Base-by-base conservation (phyloP, 2,329 filamentous ascomycete genomes). In the Penicillium glabrum region DNA sequence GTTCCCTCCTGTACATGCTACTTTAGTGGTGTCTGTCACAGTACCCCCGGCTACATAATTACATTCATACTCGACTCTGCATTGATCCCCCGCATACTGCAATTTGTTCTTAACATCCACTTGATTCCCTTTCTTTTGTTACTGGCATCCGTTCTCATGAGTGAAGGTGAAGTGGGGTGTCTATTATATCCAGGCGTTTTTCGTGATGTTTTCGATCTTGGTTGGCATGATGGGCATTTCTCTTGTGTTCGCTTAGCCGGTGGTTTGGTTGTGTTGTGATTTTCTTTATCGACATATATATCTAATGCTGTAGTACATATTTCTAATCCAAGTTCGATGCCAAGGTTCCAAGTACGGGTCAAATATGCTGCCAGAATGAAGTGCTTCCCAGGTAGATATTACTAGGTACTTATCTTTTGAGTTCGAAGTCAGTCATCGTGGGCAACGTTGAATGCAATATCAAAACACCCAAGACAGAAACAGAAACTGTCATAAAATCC, bases 271-370 rank as follows among this genome's bases (percentile, higher is more conserved):
- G 33, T 43, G 31, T 37, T 46, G 33, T 48, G 43, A 41, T 59
- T 56, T 53, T 35, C 9, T 39, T 19, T 10, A 19, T 39, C 19
- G 48, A 29, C 29, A 55, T 56, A 63, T 49, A 63, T 56, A 63
- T 54, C 23, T 63, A 59, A 62, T 59, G 46, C 16, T 59, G 48
- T 57, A 63, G 61, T 63, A 63, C 54, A 63, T 63, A 63, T 48
- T 55, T 31, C 21, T 59, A 63, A 59, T 63, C 5, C 39, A 41
- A 23, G 39, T 41, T 54, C 27, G 23, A 26, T 26, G 6, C 26
- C 26, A 26, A 26, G 26, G 6, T 26, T 29, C 26, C 26, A 27
- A 27, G 27, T 33, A 51, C 49, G 13, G 37, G 24, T 51, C 35
- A 41, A 13, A 23, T 14, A 13, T 23, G 19, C 5, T 14, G 5